Base-by-base conservation (phyloP, 2,329 filamentous ascomycete genomes). In the Graphiopsis chlorocephala region DNA sequence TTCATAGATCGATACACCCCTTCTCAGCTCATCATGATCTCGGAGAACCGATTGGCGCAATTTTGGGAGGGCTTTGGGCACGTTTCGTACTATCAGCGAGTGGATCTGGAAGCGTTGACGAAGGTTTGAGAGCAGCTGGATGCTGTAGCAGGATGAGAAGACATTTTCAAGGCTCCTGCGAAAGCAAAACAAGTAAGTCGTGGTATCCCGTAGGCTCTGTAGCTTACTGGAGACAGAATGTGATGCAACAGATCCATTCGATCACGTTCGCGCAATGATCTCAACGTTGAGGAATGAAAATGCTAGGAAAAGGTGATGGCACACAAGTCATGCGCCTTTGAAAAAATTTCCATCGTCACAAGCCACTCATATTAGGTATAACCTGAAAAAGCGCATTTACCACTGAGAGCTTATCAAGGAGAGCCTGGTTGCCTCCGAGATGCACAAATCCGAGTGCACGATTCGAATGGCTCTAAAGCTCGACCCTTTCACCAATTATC, bases 21-120 rank as follows among this genome's bases (percentile, higher is more conserved):
- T 2, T 89, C 88, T 0, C 87, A 93, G 69, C 82, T 97, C 25
- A 87, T 97, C 57, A 82, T 97, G 38, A 83, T 96, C 45, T 93
- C 90, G 2, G 85, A 87, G n/a, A 82, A 96, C 73, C 83, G 85
- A 47, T 75, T 97, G 63, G 93, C 92, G 2, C 91, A 94, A 74
- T 90, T 92, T 74, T 97, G 93, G 93, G 62, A 64, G 14, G 62
- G 62, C 5, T 66, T 82, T 69, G 80, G 79, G 1, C 81, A 83
- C 68, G 80, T 84, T 14, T 79, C 76, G 0, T 83, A 81, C 64
- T 83, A 82, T 64, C 74, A 81, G 66, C 74, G 81, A 1, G 80
- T 84, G 1, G 75, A 83, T 63, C 66, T 84, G 48, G 79, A 82
- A 61, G 73, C 70, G 17, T 64, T 77, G 61, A 68, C 72, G 67